Evolutionary conservation across 169 alveolate genomes (phyloP), one percentile per base, ranked within the genome.

Genomic region (Eimeria brunetti): DNA sequence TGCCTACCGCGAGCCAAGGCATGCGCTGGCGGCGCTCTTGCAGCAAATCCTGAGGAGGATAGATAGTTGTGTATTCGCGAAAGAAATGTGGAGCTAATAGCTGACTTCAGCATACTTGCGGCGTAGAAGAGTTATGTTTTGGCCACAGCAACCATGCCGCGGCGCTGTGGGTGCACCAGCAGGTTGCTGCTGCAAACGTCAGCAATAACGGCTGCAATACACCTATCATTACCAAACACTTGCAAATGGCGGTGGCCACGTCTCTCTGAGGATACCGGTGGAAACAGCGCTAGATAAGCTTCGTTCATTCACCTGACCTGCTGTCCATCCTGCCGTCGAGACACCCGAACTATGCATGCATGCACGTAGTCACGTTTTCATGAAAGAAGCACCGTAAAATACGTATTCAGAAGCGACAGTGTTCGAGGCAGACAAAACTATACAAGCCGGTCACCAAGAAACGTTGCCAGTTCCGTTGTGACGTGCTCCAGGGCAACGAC

Each of bases 111-210:
- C 92, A 60, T 60, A 85, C 92, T 41, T 38, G 81, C 62, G 92
- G 92, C 24, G 30, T 44, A 24, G 64, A 8, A 12, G 91, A 58
- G 16, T 53, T 85, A 46, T 44, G 60, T 62, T 62, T 85, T 18
- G 67, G 46, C 92, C 92, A 60, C 27, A 49, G 81, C 64, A 58
- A 62, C 92, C 92, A 85, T 33, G 92, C 92, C 51, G 92, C 80
- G 33, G 81, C 64, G 60, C 83, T 71, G 46, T n/a, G 64, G 41
- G 92, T 60, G 49, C 92, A 85, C 83, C 92, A 85, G 64, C 92
- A 16, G 2, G 81, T 33, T n/a, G 92, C 92, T 9, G 92, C 41
- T 85, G 92, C 92, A 60, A 60, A 36, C 49, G 81, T 60, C 81
- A 85, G 49, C 20, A 60, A 6, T 41, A 38, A 41, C 27, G 36